Evolutionary conservation across 208 protist genomes (phyloP).

Genomic region (Trypanosoma caninum): DNA sequence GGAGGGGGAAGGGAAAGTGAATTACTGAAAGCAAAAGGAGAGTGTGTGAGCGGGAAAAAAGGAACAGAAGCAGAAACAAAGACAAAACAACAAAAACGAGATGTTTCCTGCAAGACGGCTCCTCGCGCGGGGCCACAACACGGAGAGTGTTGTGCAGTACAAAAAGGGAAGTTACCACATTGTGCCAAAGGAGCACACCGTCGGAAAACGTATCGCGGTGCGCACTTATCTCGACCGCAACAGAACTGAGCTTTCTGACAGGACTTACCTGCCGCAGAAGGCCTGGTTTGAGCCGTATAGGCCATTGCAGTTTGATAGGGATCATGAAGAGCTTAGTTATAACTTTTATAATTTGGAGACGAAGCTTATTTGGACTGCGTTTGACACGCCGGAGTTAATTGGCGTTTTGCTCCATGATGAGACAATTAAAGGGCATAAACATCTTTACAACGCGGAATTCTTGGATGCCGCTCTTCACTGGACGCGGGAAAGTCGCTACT

Average conservation of each 20-base stretch:
- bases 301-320: constrained; percentile 36
- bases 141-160: constrained; percentile 36
- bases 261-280: constrained; percentile 87
- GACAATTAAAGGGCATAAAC: constrained; percentile 64
- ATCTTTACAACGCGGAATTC: constrained; percentile 67
- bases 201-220: constrained; percentile 76
- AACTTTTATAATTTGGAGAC: constrained; percentile 85
- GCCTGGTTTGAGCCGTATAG: constrained; percentile 77
- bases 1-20: too few species aligned
- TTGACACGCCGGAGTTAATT: constrained; percentile 84
- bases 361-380: constrained; percentile 87
- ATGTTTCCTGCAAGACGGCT: constrained; percentile 13
- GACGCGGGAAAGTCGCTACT: constrained; percentile 81
- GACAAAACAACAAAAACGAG: neutral
- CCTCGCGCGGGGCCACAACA: neutral
- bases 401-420: constrained; percentile 87
- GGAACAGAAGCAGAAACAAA: neutral
- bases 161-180: constrained; percentile 50
- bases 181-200: constrained; percentile 68
- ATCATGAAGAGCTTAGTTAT: constrained; percentile 57
- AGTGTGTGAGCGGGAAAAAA: neutral
- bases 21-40: too few species aligned
- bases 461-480: constrained; percentile 80
- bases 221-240: constrained; percentile 86
- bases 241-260: constrained; percentile 84